A percentile compares a stretch with the other conserved stretches of the same genome.
Evolutionary conservation across 2,329 filamentous ascomycete genomes (phyloP).

Genomic region (Clarireedia paspali): DNA sequence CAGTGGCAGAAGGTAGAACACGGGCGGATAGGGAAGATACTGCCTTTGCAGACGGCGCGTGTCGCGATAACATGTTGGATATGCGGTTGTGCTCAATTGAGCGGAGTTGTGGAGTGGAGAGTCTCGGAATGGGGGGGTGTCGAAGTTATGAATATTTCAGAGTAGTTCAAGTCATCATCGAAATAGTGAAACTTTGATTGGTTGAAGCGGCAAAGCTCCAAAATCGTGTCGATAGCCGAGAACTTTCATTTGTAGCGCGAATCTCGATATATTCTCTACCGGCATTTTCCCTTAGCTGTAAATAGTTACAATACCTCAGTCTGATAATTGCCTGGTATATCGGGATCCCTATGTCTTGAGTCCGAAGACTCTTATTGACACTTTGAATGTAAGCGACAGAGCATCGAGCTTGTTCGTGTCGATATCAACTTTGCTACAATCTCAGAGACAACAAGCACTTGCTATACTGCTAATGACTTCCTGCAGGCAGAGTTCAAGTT

Average conservation of each 20-base stretch:
- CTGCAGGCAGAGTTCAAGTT: not conserved
- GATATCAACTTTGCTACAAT: conserved; percentile 4
- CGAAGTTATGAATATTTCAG: conserved; percentile 8
- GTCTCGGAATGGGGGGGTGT: conserved; percentile 12
- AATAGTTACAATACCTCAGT: not conserved
- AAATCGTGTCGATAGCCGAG: conserved; percentile 8
- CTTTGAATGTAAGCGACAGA: conserved; percentile 17
- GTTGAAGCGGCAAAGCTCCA: not conserved
- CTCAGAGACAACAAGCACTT: not conserved
- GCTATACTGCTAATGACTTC: conserved; percentile 10
- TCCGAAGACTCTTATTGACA: not conserved
- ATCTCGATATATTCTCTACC: not conserved
- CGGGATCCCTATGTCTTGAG: not conserved
- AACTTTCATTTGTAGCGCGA: conserved; percentile 2
- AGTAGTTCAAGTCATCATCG: conserved; percentile 18
- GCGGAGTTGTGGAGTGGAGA: conserved; percentile 14
- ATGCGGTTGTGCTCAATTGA: conserved; percentile 29
- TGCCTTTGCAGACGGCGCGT: conserved; percentile 27
- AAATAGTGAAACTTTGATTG: conserved; percentile 12
- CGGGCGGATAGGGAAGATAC: conserved; percentile 26
- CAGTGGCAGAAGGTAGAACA: conserved; percentile 25
- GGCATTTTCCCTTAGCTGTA: not conserved
- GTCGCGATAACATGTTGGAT: conserved; percentile 31
- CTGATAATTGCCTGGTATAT: not conserved
- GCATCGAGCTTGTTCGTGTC: conserved; percentile 14